These are phyloP conservation scores for Acanthamoeba triangularis DNA, from an alignment of 208 protist species.

Conservation along the genomic window DNA sequence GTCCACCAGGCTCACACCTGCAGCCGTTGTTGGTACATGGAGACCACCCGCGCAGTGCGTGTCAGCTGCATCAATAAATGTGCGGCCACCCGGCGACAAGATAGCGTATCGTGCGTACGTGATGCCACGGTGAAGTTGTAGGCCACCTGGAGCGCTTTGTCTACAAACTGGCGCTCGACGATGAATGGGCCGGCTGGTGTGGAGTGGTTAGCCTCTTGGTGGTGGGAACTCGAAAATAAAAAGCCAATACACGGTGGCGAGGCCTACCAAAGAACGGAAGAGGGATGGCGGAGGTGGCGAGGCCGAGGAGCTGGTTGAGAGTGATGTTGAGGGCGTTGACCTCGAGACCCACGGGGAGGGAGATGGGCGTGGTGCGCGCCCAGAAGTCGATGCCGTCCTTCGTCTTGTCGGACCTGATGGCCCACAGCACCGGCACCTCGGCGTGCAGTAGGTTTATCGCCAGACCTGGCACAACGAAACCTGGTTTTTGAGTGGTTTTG, in stretches of 20 bases:
- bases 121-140: not conserved
- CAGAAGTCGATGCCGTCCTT: conserved; percentile 8
- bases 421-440: not conserved
- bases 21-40: no score
- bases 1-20: not conserved
- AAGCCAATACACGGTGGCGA: not conserved
- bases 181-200: not conserved
- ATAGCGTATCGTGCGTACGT: not conserved
- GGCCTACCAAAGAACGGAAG: not conserved
- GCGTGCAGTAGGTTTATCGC: not conserved
- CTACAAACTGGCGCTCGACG: not conserved
- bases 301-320: not conserved
- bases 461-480: not conserved
- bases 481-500: no score
- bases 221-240: not conserved
- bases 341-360: not conserved
- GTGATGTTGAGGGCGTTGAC: not conserved
- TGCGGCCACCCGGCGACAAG: no score
- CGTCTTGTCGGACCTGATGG: not conserved
- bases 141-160: not conserved
- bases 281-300: not conserved
- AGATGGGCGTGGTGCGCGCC: not conserved
- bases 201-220: no score
- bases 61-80: no score
- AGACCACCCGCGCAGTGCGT: not conserved